Base-by-base conservation (phyloP, 352 stramenopile genomes). In the Phytopythium mirpurense region DNA sequence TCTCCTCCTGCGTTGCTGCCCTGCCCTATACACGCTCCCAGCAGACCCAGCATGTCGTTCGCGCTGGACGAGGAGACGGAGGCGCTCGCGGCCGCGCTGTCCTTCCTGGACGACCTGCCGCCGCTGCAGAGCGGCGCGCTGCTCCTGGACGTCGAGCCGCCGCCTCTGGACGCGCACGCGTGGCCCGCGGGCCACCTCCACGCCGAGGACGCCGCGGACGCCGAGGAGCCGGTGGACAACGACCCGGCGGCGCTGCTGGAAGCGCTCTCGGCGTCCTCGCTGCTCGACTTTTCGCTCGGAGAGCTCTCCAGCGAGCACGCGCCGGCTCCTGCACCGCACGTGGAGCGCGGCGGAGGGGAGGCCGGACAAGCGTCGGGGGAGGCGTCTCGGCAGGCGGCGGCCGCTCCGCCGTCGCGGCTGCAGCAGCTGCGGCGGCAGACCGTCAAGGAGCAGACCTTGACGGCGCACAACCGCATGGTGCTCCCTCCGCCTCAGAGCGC, bases 81-180 rank as follows among this genome's bases (percentile, higher is more conserved):
- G 47, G 21, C 47, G 47, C 47, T 54, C 4, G 47, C 34, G 29
- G 47, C 65, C 8, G 65, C 57, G 27, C 45, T 72, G 36, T 72
- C 57, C 34, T 72, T 67, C 51, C 57, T 72, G 46, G 65, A 69
- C 57, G 65, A 72, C 45, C 64, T 69, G 32, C 29, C 57, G 24
- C 45, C 7, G n/a, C 29, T 23, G 60, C 57, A 32, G 48, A 56
- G 35, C 44, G 61, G 60, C 48, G 53, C 41, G 36, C 48, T 60
- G 52, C 60, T 68, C 41, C 58, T 72, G 56, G 60, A 68, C 47
- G 61, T 46, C 51, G 61, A 60, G 54, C 51, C 65, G 24, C 27
- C 19, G 11, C 18, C 56, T n/a, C n/a, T 54, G 40, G 32, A 36
- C 32, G 32, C 6, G 19, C 8, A 12, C 27, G 47, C 11, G 5